Evolutionary conservation across 2,329 filamentous ascomycete genomes (phyloP).

Genomic region (Alternaria arborescens): DNA sequence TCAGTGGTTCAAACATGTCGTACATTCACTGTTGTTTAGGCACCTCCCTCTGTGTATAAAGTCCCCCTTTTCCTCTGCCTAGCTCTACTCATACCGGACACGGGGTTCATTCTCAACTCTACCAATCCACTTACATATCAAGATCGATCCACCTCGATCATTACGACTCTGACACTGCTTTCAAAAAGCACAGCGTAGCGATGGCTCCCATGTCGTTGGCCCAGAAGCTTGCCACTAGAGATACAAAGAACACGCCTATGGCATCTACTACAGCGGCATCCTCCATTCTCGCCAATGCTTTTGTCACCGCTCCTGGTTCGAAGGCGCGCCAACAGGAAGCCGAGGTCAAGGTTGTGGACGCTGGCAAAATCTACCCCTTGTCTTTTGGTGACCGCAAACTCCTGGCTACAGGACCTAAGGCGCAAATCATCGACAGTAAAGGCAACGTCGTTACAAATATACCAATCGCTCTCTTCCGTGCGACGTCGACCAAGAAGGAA

Average conservation of each 20-base stretch:
- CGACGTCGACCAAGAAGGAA: not conserved
- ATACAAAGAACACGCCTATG: not conserved
- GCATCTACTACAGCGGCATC: not conserved
- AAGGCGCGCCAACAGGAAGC: not conserved
- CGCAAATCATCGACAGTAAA: not conserved
- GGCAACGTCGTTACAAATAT: not conserved
- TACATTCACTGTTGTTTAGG: not conserved
- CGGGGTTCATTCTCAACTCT: not conserved
- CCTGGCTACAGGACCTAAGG: not conserved
- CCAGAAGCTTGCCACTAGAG: not conserved
- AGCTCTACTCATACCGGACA: not conserved
- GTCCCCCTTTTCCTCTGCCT: not conserved
- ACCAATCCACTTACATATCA: not conserved
- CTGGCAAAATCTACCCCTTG: not conserved
- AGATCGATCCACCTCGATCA: not conserved
- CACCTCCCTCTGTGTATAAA: not conserved
- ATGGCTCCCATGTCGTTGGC: not conserved
- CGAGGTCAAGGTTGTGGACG: not conserved
- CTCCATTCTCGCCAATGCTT: not conserved
- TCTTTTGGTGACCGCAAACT: constrained; percentile 5
- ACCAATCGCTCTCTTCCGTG: not conserved
- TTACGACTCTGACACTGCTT: too few species aligned
- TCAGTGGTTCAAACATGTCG: accelerated
- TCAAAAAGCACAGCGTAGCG: accelerated
- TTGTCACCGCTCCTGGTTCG: not conserved